These are phyloP conservation scores for Ophiocordyceps camponoti-saundersi DNA, from an alignment of 2,329 filamentous ascomycete genomes.

Conservation along the genomic window DNA sequence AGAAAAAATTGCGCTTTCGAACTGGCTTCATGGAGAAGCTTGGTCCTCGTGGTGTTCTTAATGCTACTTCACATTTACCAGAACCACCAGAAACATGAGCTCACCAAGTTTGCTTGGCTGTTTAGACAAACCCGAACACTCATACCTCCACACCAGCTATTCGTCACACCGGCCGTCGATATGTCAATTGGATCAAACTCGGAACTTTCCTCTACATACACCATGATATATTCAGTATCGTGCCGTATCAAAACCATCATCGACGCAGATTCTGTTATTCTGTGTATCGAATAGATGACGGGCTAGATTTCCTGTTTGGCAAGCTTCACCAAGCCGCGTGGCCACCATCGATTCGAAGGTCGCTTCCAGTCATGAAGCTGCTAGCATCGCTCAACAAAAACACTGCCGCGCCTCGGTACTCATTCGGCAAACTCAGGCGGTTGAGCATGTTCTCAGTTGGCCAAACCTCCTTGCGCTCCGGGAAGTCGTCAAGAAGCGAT, in stretches of 20 bases:
- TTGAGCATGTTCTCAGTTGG: slow-evolving; percentile 74
- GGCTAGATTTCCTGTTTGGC: neutral
- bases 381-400: slow-evolving; percentile 58
- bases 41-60: slow-evolving; percentile 21
- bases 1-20: slow-evolving; percentile 26
- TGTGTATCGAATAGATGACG: neutral
- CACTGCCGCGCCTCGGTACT: slow-evolving; percentile 56
- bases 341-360: slow-evolving; percentile 55
- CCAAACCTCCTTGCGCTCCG: slow-evolving; percentile 53
- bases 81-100: neutral
- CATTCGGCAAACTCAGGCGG: slow-evolving; percentile 46
- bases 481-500: slow-evolving; percentile 58
- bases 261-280: neutral
- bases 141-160: too few species aligned
- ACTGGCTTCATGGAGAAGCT: slow-evolving; percentile 26
- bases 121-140: too few species aligned
- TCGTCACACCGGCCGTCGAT: too few species aligned
- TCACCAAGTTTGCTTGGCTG: neutral
- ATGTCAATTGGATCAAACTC: too few species aligned
- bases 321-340: slow-evolving; percentile 39
- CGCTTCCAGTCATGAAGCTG: slow-evolving; percentile 58
- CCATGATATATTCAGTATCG: too few species aligned
- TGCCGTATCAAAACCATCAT: too few species aligned
- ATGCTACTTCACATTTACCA: slow-evolving; percentile 13
- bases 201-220: too few species aligned